Evolutionary conservation across 2,329 filamentous ascomycete species (phyloP), one percentile per base, ranked within the genome.

Genomic region (Xylariaceae sp.): DNA sequence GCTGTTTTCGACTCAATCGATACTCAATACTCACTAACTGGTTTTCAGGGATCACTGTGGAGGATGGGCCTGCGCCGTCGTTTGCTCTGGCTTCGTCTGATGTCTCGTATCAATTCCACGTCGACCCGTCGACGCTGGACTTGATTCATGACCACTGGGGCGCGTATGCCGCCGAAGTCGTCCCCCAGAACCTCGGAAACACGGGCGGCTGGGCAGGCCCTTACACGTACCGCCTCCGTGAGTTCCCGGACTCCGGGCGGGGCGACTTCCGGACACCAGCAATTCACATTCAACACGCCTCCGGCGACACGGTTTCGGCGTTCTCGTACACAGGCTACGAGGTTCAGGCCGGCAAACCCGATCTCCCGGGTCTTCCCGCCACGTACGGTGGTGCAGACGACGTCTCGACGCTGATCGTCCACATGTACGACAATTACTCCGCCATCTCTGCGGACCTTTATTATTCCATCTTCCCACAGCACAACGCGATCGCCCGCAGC

Each of bases 221-320:
- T 46, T 67, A 76, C 34, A 76, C 76, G 10, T 80, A 79, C 40
- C 65, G 76, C 15, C 76, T 80, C 15, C 77, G 84, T 26, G 84
- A 86, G 63, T 85, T 84, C 50, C 84, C 84, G 1, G 83, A 87
- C 55, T 70, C 83, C 4, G 83, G 84, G 1, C 76, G 83, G 7
- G 83, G 83, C 15, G 84, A 87, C 62, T 83, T 84, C 58, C 76
- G 84, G 3, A 70, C 78, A 2, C 84, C 84, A 0, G 83, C 84
- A 0, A 74, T 86, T 12, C 77, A 80, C 36, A 81, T 87, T 60
- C 74, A 75, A 49, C 82, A 87, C 61, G 70, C 77, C 1, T 75
- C 75, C 15, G 83, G 83, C 29, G 76, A 81, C 55, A 84, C 81
- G 0, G 76, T 87, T 13, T 80, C 77, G 6, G 76, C 79, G 7